A percentile compares a stretch with the other conserved stretches of the same genome.
Conservation (phyloP, 305 asterid genomes). For the Striga hermonthica region DNA sequence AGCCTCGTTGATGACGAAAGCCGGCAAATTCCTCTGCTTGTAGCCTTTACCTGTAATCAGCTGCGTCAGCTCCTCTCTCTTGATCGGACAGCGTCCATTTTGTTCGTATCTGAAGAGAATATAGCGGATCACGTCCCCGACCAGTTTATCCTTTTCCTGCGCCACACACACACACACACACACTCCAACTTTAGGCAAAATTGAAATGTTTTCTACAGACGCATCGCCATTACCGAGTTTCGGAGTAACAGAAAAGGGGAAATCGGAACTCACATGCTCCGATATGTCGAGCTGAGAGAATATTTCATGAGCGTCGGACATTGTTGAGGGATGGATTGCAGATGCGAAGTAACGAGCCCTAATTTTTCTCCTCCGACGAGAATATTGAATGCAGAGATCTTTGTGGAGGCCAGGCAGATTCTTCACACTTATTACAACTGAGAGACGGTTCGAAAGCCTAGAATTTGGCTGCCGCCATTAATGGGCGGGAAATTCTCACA, state of each 20-base stretch:
- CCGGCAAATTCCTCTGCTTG: conserved; percentile 63
- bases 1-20: conserved; percentile 71
- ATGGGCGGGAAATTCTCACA: too few species aligned
- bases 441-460: too few species aligned
- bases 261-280: conserved; percentile 34
- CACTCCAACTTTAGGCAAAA: not conserved
- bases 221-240: not conserved
- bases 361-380: conserved; percentile 15
- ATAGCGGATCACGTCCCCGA: conserved; percentile 72
- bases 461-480: too few species aligned
- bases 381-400: conserved; percentile 11
- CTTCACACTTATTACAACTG: too few species aligned
- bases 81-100: conserved; percentile 75
- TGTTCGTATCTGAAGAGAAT: conserved; percentile 70
- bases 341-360: conserved; percentile 22
- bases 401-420: too few species aligned
- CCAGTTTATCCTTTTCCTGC: conserved; percentile 81
- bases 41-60: conserved; percentile 65
- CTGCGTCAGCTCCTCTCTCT: conserved; percentile 78
- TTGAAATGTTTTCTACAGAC: not conserved
- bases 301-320: conserved; percentile 38
- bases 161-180: conserved; percentile 2
- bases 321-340: conserved; percentile 17
- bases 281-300: conserved; percentile 50
- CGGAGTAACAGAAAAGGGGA: not conserved